Evolutionary conservation across 169 alveolate genomes (phyloP), one percentile per base, ranked within the genome.

Genomic region (Plasmodium gonderi): DNA sequence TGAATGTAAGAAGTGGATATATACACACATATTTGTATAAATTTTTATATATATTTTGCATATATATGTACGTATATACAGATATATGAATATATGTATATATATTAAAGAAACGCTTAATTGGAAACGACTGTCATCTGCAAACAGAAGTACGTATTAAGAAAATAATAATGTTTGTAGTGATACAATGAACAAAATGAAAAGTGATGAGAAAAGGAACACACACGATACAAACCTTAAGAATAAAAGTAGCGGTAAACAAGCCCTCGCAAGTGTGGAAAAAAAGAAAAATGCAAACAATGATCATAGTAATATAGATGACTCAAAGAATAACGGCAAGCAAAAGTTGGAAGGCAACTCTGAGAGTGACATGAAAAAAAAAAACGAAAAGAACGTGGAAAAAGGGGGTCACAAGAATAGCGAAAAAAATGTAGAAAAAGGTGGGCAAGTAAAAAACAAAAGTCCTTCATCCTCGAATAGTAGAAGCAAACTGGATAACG

Each of bases 181-280:
- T 29, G 20, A 14, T 44, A 42, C 2, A 6, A 33, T 81, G 42
- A 33, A 29, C 51, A 85, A 51, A 74, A 85, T 85, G 92, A 85
- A 85, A 20, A 17, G 0, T 64, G 79, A 74, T 65, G 77, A 69
- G 36, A 85, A 44, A 51, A 82, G 64, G 29, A 72, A 60, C 23
- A 9, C 47, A 29, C 60, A 85, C 64, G 78, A 85, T 64, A 14
- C 45, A 20, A 83, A n/a, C 42, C n/a, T 38, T n/a, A 83, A 45
- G 5, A 72, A 29, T 64, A 85, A 85, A 75, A 68, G 75, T 80
- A 31, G 68, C 20, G 78, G 38, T 23, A 45, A 45, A 20, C 14
- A n/a, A n/a, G n/a, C n/a, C 42, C 12, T 23, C n/a, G 31, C 23
- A 33, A n/a, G 38, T 54, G 20, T 8, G 17, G 67, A 79, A 79